Evolutionary conservation across 768 basidiomycete genomes (phyloP).

Genomic region (Lactarius psammicola): DNA sequence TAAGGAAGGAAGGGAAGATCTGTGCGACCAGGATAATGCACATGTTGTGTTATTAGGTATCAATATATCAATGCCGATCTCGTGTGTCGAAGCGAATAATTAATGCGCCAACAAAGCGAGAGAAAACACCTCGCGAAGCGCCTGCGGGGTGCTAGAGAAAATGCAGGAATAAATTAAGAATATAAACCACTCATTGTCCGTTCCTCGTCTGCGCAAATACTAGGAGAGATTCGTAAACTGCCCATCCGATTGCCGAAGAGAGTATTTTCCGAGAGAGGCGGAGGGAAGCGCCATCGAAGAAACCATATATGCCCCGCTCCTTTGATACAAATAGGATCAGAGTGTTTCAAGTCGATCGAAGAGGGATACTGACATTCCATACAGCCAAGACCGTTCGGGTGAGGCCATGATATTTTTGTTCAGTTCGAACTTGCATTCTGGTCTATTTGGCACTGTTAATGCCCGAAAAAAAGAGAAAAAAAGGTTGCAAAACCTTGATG

Average conservation of each 20-base stretch:
- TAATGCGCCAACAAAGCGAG: background rate
- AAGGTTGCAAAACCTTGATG: constrained; percentile 60
- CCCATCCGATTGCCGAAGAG: constrained; percentile 91
- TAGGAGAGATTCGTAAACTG: constrained; percentile 78
- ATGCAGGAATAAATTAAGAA: background rate
- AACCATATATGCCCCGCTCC: constrained; percentile 79
- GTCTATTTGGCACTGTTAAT: constrained; percentile 49
- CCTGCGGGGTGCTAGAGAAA: background rate
- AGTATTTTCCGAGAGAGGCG: constrained; percentile 83
- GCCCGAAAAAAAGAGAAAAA: constrained; percentile 4
- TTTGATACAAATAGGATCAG: constrained; percentile 34
- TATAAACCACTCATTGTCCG: background rate
- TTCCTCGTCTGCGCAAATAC: constrained; percentile 49
- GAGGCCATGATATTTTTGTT: constrained; percentile 72
- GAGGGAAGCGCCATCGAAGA: constrained; percentile 83
- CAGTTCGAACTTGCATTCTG: constrained; percentile 86
- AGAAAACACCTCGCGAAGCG: background rate
- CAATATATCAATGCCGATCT: too few relatives aligned
- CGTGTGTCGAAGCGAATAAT: background rate
- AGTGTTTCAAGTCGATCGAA: background rate
- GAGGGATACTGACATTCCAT: constrained; percentile 53
- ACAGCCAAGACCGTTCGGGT: constrained; percentile 61
- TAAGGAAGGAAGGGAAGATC: background rate
- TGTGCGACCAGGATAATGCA: background rate
- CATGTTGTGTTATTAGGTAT: background rate